Evolutionary conservation across 108 stramenopile species (phyloP).

Genomic region (Skeletonema marinoi): DNA sequence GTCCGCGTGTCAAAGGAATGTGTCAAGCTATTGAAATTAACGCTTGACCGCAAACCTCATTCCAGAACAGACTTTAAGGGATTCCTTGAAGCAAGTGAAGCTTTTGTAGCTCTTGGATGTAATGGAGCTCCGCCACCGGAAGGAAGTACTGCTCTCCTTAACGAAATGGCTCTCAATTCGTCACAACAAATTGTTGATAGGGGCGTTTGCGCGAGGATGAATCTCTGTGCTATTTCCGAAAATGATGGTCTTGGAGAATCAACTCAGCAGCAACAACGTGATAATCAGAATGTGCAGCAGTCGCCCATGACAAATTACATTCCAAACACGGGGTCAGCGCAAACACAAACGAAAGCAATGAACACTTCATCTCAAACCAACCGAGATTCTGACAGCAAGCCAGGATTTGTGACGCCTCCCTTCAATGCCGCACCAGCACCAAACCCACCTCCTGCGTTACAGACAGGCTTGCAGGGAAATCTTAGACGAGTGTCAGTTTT

Average conservation of each 20-base stretch:
- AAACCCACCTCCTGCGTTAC: constrained; percentile 23
- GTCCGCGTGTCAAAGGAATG: constrained; percentile 84
- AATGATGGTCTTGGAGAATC: constrained; percentile 52
- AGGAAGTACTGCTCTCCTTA: background rate
- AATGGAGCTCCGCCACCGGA: constrained; percentile 44
- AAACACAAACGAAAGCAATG: constrained; percentile 17
- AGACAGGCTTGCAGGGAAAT: constrained; percentile 15
- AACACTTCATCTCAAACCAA: constrained; percentile 17
- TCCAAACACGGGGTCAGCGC: constrained; percentile 33
- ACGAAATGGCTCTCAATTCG: constrained; percentile 3
- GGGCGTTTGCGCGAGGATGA: constrained; percentile 35
- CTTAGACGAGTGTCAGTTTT: constrained; percentile 34
- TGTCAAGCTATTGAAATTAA: constrained; percentile 72
- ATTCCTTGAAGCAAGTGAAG: constrained; percentile 78
- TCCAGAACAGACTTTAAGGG: constrained; percentile 79
- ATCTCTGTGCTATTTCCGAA: constrained; percentile 82
- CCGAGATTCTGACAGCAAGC: constrained; percentile 21
- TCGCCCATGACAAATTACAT: constrained; percentile 53
- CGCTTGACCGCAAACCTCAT: constrained; percentile 80
- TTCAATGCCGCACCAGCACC: constrained; percentile 34
- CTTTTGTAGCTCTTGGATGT: constrained; percentile 85
- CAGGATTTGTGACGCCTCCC: constrained; percentile 47
- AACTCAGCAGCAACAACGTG: constrained; percentile 16
- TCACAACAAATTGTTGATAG: constrained; percentile 30
- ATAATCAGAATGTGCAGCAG: constrained; percentile 15